Evolutionary conservation across 2,329 filamentous ascomycete species (phyloP).

Genomic region (Sclerotiophoma versabilis): DNA sequence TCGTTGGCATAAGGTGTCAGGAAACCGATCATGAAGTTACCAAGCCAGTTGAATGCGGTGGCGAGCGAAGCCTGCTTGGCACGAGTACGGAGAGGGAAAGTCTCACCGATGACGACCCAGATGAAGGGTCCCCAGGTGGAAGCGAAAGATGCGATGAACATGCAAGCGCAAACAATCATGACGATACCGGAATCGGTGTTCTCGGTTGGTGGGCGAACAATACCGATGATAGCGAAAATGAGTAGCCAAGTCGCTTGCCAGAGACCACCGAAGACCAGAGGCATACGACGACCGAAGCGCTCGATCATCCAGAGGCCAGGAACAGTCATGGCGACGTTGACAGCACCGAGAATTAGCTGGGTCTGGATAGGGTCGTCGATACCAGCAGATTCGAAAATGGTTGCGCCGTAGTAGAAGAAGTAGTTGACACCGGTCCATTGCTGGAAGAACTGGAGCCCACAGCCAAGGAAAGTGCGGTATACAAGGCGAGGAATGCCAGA

Average conservation of each 20-base stretch:
- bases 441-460: conserved; percentile 41
- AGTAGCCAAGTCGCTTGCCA: conserved; percentile 73
- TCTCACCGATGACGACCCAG: conserved; percentile 55
- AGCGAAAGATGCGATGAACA: conserved; percentile 78
- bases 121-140: conserved; percentile 68
- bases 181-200: conserved; percentile 63
- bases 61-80: conserved; percentile 46
- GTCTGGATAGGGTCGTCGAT: conserved; percentile 66
- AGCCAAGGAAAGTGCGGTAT: conserved; percentile 42
- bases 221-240: conserved; percentile 59
- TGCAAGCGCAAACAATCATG: conserved; percentile 75
- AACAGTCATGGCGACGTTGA: conserved; percentile 73
- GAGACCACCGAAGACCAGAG: conserved; percentile 69
- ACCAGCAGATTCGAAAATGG: conserved; percentile 71
- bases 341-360: conserved; percentile 56
- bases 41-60: conserved; percentile 45
- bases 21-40: conserved; percentile 50
- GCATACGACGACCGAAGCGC: conserved; percentile 71
- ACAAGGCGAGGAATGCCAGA: conserved; percentile 51
- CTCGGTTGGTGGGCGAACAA: conserved; percentile 51
- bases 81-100: conserved; percentile 41
- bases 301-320: conserved; percentile 73
- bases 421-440: conserved; percentile 52
- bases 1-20: conserved; percentile 45
- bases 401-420: conserved; percentile 65